Conservation (phyloP, 2,329 filamentous ascomycete genomes). For the Colletotrichum liaoningense region DNA sequence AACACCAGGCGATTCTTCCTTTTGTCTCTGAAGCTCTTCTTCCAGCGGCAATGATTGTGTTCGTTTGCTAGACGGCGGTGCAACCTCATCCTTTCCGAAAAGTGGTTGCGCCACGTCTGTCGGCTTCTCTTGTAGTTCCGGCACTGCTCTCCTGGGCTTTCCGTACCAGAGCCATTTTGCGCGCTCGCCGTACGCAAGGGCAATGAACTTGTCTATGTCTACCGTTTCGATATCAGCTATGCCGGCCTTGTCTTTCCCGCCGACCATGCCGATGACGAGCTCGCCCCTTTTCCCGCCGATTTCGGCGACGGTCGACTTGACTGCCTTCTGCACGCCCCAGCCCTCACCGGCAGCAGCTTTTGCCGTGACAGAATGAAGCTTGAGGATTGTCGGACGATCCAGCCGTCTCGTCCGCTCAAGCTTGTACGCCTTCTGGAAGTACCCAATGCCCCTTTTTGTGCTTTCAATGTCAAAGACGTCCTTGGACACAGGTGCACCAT, state of each 20-base stretch:
- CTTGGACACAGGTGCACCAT: slow-evolving; percentile 85
- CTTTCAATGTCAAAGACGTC: slow-evolving; percentile 89
- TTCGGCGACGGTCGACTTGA: slow-evolving; percentile 95
- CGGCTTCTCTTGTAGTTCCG: slow-evolving; percentile 59
- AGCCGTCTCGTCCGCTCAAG: slow-evolving; percentile 81
- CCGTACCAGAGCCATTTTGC: slow-evolving; percentile 96
- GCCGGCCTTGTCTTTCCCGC: slow-evolving; percentile 85
- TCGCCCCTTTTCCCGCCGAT: slow-evolving; percentile 94
- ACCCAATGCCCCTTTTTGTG: slow-evolving; percentile 85
- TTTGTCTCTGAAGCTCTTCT: slow-evolving; percentile 59
- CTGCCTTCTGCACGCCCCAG: slow-evolving; percentile 92
- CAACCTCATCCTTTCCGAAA: slow-evolving; percentile 67
- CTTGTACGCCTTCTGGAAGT: slow-evolving; percentile 92
- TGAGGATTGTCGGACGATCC: slow-evolving; percentile 85
- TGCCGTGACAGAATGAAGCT: slow-evolving; percentile 84
- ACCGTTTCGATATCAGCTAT: slow-evolving; percentile 94
- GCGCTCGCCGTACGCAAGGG: slow-evolving; percentile 82
- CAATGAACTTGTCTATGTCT: slow-evolving; percentile 86
- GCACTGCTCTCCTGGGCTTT: slow-evolving; percentile 77
- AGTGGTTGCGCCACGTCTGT: slow-evolving; percentile 59
- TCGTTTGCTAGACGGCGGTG: slow-evolving; percentile 56
- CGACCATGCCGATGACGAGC: slow-evolving; percentile 95
- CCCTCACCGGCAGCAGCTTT: slow-evolving; percentile 91
- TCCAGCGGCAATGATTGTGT: slow-evolving; percentile 63
- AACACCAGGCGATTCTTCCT: slow-evolving; percentile 57